A percentile compares a stretch with the other conserved stretches of the same genome.
Evolutionary conservation across 768 basidiomycete species (phyloP).

Genomic region (Mrakia hoshinonis): DNA sequence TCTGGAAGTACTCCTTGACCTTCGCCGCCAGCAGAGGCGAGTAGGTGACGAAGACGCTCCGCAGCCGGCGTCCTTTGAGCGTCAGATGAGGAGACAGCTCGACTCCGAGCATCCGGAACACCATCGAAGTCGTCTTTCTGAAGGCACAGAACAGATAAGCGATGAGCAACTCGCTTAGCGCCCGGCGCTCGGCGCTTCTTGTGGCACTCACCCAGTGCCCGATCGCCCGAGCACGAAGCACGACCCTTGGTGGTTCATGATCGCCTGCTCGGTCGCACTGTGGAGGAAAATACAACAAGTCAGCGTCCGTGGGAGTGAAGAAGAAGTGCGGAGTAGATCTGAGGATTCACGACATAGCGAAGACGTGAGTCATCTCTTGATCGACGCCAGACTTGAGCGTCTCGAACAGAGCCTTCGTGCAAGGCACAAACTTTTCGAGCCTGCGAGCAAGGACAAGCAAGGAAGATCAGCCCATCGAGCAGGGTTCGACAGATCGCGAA

Average conservation of each 20-base stretch:
- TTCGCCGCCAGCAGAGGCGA: constrained; percentile 17
- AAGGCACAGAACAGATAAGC: not conserved
- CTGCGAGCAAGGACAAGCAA: not conserved
- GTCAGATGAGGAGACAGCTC: not conserved
- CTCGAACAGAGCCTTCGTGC: not conserved
- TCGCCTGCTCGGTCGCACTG: constrained; percentile 14
- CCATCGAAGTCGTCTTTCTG: constrained; percentile 27
- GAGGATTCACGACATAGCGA: not conserved
- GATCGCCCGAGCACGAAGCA: constrained; percentile 24
- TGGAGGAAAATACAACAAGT: not conserved
- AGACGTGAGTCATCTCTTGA: not conserved
- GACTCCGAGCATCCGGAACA: constrained; percentile 27
- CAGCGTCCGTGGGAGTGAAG: not conserved
- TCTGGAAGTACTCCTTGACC: constrained; percentile 25
- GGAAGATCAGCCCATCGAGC: not conserved
- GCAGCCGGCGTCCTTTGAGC: not conserved
- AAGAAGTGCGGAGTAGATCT: no score
- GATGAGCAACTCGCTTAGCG: not conserved
- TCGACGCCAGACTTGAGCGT: not conserved
- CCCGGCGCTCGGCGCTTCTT: no score
- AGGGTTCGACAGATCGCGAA: no score
- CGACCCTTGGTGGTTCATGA: constrained; percentile 23
- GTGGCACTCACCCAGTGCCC: constrained; percentile 7
- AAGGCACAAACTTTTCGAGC: not conserved
- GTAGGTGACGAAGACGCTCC: not conserved